Evolutionary conservation across 352 stramenopile species (phyloP).

Genomic region (Hyaloperonospora brassicae): DNA sequence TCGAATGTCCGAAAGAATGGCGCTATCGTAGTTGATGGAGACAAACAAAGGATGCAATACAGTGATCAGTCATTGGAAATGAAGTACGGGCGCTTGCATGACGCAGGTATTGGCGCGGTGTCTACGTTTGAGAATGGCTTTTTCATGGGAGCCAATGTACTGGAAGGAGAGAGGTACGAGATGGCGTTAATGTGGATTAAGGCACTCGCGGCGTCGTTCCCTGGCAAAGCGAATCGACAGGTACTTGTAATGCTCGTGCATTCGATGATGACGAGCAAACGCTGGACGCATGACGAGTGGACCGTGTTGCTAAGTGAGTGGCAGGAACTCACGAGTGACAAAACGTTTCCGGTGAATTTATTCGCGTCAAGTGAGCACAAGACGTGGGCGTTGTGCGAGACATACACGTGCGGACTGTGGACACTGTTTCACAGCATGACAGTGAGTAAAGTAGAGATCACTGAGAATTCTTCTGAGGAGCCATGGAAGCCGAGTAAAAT

Average conservation of each 20-base stretch:
- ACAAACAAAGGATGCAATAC: slow-evolving; percentile 16
- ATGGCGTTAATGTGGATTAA: slow-evolving; percentile 58
- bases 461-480: slow-evolving; percentile 17
- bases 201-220: slow-evolving; percentile 52
- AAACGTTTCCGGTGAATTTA: slow-evolving; percentile 57
- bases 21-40: slow-evolving; percentile 14
- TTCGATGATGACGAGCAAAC: slow-evolving; percentile 30
- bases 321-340: slow-evolving; percentile 35
- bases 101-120: slow-evolving; percentile 54
- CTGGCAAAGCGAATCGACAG: slow-evolving; percentile 51
- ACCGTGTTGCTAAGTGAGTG: slow-evolving; percentile 47
- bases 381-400: slow-evolving; percentile 49
- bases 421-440: slow-evolving; percentile 76
- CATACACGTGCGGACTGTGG: slow-evolving; percentile 80
- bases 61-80: slow-evolving; percentile 45
- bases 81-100: slow-evolving; percentile 63
- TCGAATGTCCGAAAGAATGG: slow-evolving; percentile 40
- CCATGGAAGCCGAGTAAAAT: slow-evolving; percentile 53
- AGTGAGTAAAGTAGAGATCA: slow-evolving; percentile 25
- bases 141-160: slow-evolving; percentile 51
- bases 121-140: slow-evolving; percentile 75
- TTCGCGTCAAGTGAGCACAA: slow-evolving; percentile 47
- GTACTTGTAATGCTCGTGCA: slow-evolving; percentile 37
- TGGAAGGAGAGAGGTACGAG: slow-evolving; percentile 59
- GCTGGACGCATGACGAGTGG: slow-evolving; percentile 57